phyloP scores from a whole-genome alignment of 2,329 filamentous ascomycete genomes.

The Claviceps humidiphila region DNA sequence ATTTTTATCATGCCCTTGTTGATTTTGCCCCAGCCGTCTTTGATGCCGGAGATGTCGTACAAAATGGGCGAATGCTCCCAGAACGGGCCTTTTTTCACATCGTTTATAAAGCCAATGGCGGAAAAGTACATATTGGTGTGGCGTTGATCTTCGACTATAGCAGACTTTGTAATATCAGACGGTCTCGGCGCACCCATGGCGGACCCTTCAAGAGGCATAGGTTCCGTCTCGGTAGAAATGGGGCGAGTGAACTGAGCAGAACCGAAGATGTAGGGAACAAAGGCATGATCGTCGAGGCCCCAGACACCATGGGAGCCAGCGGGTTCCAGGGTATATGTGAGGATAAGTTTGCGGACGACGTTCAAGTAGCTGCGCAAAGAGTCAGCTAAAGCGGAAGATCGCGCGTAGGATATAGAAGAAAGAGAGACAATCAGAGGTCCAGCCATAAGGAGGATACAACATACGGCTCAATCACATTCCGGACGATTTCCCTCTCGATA shows the following conservation, averaged over 20 bases:
- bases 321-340: slow-evolving; percentile 85
- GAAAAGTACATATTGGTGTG: slow-evolving; percentile 79
- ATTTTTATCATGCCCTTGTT: slow-evolving; percentile 99
- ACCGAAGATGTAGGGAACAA: slow-evolving; percentile 87
- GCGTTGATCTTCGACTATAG: slow-evolving; percentile 52
- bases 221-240: slow-evolving; percentile 43
- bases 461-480: slow-evolving; percentile 71
- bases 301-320: slow-evolving; percentile 95
- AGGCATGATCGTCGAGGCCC: slow-evolving; percentile 96
- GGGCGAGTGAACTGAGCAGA: slow-evolving; percentile 79
- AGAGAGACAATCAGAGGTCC: neutral
- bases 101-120: slow-evolving; percentile 91
- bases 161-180: slow-evolving; percentile 49
- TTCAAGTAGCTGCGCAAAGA: slow-evolving; percentile 50
- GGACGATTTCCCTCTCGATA: slow-evolving; percentile 66
- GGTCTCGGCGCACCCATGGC: slow-evolving; percentile 58
- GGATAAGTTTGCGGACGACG: slow-evolving; percentile 70
- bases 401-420: neutral
- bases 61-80: slow-evolving; percentile 95
- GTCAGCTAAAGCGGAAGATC: neutral
- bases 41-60: slow-evolving; percentile 86
- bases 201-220: slow-evolving; percentile 69
- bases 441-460: neutral
- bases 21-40: slow-evolving; percentile 94
- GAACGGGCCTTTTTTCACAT: slow-evolving; percentile 91